These are phyloP conservation scores for Warburgia ugandensis DNA, from an alignment of 164 flowering plant genomes.

Conservation along the genomic window DNA sequence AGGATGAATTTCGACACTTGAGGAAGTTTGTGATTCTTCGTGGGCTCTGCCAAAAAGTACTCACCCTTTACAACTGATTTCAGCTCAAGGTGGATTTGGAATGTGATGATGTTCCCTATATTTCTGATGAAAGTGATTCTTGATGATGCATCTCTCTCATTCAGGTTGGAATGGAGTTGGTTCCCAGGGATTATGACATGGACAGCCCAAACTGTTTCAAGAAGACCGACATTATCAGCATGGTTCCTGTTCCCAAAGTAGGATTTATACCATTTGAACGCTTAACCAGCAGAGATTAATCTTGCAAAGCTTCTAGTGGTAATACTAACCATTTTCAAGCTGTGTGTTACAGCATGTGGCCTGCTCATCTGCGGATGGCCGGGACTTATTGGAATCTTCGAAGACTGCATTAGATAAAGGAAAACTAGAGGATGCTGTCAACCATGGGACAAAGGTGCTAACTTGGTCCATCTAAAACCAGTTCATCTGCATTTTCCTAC, in stretches of 20 bases:
- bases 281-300: too few relatives aligned
- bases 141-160: too few relatives aligned
- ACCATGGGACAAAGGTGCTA: conserved; percentile 70
- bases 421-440: conserved; percentile 85
- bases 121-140: too few relatives aligned
- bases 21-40: conserved; percentile 74
- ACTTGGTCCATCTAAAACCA: background rate
- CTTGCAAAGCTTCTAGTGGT: too few relatives aligned
- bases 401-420: conserved; percentile 89
- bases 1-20: conserved; percentile 60
- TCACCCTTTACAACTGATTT: too few relatives aligned
- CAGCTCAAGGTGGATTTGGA: too few relatives aligned
- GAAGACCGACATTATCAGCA: conserved; percentile 61
- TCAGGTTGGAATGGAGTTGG: conserved; percentile 85
- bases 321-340: too few relatives aligned
- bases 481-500: too few relatives aligned
- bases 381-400: conserved; percentile 72
- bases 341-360: conserved; percentile 54
- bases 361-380: conserved; percentile 91
- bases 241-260: conserved; percentile 80
- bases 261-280: too few relatives aligned
- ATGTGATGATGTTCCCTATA: too few relatives aligned
- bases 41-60: conserved; percentile 89
- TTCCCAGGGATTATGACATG: conserved; percentile 77
- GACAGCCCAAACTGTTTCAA: conserved; percentile 48